Evolutionary conservation across 352 stramenopile species (phyloP), one percentile per base, ranked within the genome.

Genomic region (Globisporangium okanoganense): DNA sequence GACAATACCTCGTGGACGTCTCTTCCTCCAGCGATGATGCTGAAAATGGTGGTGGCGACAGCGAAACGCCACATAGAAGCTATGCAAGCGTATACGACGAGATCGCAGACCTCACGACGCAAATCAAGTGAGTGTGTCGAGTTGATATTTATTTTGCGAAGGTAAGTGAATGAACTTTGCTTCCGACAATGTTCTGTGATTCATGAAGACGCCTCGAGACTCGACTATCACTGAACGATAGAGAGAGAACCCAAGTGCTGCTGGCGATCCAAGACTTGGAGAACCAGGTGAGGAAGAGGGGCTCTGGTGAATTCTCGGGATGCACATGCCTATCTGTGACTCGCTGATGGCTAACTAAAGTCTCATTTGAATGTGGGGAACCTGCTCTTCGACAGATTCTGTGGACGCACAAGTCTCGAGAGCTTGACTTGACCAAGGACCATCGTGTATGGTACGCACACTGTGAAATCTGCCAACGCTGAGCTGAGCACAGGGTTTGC

Each of bases 11-110:
- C 14, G 50, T 58, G 3, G 31, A 56, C 13, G 44, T 43, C 36
- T 18, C 36, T 43, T 43, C 36, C n/a, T n/a, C 14, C 14, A 18
- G 36, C n/a, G 36, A n/a, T 43, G 36, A 2, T 43, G 14, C 36
- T 43, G 29, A 20, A 5, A 24, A 47, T 2, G 27, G 5, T 9
- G 25, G 40, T 3, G 29, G 13, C 12, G 33, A 41, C 29, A 9
- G 16, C 5, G 40, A 48, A 35, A 5, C 6, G 7, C 3, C 8
- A 22, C 2, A 57, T 14, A 22, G 22, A 7, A 47, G 43, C 13
- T 45, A 20, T 14, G 35, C 52, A 24, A 56, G 62, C 33, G 49
- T 78, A n/a, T 73, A 74, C 41, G 71, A 76, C 3, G 68, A 63
- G 7, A 70, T 76, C 47, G 62, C 68, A 56, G 27, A 8, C 16